Percentiles rank a stretch among this genome's conserved stretches.
Conservation (phyloP, 2,329 filamentous ascomycete genomes). For the Pleurostoma richardsiae region DNA sequence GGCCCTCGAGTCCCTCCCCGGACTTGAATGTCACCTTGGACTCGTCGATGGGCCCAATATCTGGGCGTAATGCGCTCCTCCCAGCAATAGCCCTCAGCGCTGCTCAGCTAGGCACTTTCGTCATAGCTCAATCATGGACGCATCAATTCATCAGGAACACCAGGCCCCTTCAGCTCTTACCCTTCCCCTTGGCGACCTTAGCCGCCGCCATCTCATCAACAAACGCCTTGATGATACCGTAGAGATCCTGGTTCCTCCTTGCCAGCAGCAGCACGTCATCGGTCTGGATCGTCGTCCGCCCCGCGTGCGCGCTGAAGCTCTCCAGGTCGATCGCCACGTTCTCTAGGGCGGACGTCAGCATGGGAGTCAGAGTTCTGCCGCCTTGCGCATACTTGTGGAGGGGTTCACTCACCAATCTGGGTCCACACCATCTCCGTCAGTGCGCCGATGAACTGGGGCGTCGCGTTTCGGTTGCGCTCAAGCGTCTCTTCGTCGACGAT, state of each 20-base stretch:
- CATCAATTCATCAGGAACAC: too few relatives aligned
- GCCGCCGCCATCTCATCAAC: constrained; percentile 55
- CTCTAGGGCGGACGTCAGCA: constrained; percentile 28
- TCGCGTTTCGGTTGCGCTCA: constrained; percentile 73
- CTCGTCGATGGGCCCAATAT: too few relatives aligned
- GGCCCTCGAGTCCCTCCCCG: too few relatives aligned
- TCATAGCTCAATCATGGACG: too few relatives aligned
- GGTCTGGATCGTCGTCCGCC: constrained; percentile 71
- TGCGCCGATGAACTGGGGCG: constrained; percentile 84
- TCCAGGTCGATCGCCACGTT: constrained; percentile 53
- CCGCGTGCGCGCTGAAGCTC: constrained; percentile 66
- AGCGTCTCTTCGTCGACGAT: constrained; percentile 84
- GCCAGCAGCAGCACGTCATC: constrained; percentile 86
- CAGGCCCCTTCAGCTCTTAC: constrained; percentile 19
- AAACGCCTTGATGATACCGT: constrained; percentile 66
- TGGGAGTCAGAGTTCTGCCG: background rate
- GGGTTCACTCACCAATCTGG: constrained; percentile 64
- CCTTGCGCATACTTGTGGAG: background rate
- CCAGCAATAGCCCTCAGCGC: too few relatives aligned
- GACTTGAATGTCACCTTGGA: too few relatives aligned
- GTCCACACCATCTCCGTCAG: constrained; percentile 83
- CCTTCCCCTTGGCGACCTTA: constrained; percentile 21
- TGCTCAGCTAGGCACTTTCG: too few relatives aligned
- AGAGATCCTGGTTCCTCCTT: constrained; percentile 79
- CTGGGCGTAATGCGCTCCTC: too few relatives aligned